Conservation (phyloP, 1,284 basidiomycete genomes). For the Laetiporus sulphureus region DNA sequence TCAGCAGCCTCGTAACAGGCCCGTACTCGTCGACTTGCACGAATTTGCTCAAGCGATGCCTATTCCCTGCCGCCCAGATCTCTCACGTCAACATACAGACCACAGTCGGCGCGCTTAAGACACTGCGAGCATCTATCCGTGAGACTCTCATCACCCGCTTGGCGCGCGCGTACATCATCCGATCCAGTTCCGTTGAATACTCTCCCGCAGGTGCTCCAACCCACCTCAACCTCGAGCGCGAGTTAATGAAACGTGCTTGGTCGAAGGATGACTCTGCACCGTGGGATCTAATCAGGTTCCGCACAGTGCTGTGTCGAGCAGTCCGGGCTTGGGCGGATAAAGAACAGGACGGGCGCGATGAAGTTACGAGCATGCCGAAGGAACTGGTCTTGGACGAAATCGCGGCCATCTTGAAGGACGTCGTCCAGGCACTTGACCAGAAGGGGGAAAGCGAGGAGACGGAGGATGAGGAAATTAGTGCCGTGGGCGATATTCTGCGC, state of each 20-base stretch:
- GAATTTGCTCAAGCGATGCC: constrained; percentile 46
- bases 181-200: constrained; percentile 45
- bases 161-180: constrained; percentile 55
- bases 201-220: constrained; percentile 53
- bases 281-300: constrained; percentile 62
- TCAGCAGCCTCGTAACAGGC: constrained; percentile 53
- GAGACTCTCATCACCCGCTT: constrained; percentile 53
- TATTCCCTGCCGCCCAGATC: constrained; percentile 29
- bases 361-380: constrained; percentile 20
- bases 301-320: constrained; percentile 43
- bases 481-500: constrained; percentile 53
- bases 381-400: constrained; percentile 64
- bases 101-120: constrained; percentile 59
- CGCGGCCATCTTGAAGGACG: constrained; percentile 59
- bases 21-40: constrained; percentile 60
- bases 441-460: constrained; percentile 50
- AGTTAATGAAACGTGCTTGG: constrained; percentile 67
- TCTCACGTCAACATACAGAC: constrained; percentile 32
- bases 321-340: constrained; percentile 51
- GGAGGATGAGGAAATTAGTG: constrained; percentile 59
- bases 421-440: constrained; percentile 64
- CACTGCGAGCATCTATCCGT: constrained; percentile 58
- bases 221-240: constrained; percentile 48
- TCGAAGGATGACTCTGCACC: constrained; percentile 47
- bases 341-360: constrained; percentile 14